Percentiles rank a stretch among this genome's conserved stretches.
These are phyloP conservation scores for Lactarius tabidus DNA, from an alignment of 768 basidiomycete species.

Conservation along the genomic window DNA sequence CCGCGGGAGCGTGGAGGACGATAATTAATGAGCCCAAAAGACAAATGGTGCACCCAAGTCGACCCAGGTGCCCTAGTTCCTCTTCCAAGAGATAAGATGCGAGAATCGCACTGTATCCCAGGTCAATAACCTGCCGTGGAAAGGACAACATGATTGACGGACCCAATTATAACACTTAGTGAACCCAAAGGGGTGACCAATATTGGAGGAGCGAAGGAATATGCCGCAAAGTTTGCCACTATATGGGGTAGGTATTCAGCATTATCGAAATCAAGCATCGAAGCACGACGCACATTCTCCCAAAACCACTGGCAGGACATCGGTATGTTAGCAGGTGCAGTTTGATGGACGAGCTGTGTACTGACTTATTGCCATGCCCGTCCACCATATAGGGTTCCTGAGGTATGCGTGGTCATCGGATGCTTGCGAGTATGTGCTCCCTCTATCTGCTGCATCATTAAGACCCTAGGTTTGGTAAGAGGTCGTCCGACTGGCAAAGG, in stretches of 20 bases:
- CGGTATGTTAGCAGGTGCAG: background rate
- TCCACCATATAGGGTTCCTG: slow-evolving; percentile 95
- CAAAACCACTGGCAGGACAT: slow-evolving; percentile 61
- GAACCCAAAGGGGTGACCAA: slow-evolving; percentile 98
- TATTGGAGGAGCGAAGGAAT: slow-evolving; percentile 96
- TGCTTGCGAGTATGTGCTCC: slow-evolving; percentile 46
- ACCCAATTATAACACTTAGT: slow-evolving; percentile 95
- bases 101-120: slow-evolving; percentile 67
- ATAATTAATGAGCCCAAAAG: slow-evolving; percentile 89
- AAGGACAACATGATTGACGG: slow-evolving; percentile 29
- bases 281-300: slow-evolving; percentile 69
- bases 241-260: background rate
- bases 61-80: slow-evolving; percentile 89
- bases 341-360: slow-evolving; percentile 25
- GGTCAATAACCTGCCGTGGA: slow-evolving; percentile 10
- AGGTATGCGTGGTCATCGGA: slow-evolving; percentile 86
- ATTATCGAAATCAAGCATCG: background rate
- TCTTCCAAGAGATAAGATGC: slow-evolving; percentile 92
- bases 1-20: slow-evolving; percentile 93
- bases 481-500: background rate
- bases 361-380: slow-evolving; percentile 88
- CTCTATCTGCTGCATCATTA: slow-evolving; percentile 72
- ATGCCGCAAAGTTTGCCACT: slow-evolving; percentile 93
- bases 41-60: slow-evolving; percentile 80
- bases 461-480: slow-evolving; percentile 57